Evolutionary conservation across 257 asterid species (phyloP).

Genomic region (Solanum pinnatisectum): DNA sequence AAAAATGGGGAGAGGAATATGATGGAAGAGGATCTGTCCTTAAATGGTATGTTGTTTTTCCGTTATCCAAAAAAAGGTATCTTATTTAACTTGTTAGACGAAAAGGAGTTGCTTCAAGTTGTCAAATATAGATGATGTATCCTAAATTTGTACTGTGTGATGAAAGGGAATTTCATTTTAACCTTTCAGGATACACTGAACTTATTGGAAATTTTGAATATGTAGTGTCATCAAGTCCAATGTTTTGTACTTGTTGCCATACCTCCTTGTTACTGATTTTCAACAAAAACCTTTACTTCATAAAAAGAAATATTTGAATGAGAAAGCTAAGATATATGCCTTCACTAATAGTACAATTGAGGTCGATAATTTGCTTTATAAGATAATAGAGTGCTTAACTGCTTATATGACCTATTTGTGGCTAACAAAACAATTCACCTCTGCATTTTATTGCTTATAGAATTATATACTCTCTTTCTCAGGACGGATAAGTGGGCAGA

Average conservation of each 20-base stretch:
- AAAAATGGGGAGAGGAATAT: conserved; percentile 97
- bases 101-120: background rate
- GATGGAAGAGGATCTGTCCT: conserved; percentile 96
- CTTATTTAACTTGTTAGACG: background rate
- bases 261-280: background rate
- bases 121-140: too few relatives aligned
- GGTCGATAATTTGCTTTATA: background rate
- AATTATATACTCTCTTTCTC: background rate
- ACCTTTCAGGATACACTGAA: background rate
- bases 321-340: background rate
- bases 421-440: background rate
- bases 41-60: conserved; percentile 55
- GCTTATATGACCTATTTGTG: background rate
- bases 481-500: conserved; percentile 99
- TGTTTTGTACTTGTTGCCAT: too few relatives aligned
- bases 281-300: background rate
- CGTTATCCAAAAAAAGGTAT: conserved; percentile 41
- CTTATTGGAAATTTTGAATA: background rate
- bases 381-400: background rate
- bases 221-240: too few relatives aligned
- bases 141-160: too few relatives aligned
- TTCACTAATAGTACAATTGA: background rate
- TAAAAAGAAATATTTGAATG: too few relatives aligned
- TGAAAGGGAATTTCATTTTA: too few relatives aligned
- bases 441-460: background rate